Conservation (phyloP, 129 eudicot genomes). For the Flaveria trinervia region DNA sequence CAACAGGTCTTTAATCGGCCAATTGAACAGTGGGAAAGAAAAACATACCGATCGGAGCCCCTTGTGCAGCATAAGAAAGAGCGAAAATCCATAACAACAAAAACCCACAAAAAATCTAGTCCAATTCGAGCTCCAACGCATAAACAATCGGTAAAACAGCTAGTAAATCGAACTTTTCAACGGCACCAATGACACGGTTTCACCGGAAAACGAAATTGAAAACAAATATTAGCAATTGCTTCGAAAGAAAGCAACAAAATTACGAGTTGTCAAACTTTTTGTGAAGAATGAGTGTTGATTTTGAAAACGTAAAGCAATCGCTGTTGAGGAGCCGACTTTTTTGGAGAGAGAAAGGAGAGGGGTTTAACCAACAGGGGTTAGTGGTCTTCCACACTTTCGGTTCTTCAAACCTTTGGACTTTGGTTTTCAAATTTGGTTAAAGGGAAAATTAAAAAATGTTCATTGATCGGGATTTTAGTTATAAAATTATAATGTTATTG, state of each 20-base stretch:
- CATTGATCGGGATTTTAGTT: no score
- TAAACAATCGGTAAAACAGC: conserved; percentile 8
- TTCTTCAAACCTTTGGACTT: conserved; percentile 5
- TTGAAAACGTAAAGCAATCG: conserved; percentile 20
- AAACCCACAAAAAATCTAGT: conserved; percentile 16
- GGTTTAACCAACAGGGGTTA: neutral
- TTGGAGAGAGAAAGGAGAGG: conserved; percentile 13
- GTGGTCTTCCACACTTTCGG: neutral
- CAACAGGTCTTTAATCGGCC: neutral
- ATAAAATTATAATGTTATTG: no score
- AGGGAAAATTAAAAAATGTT: no score
- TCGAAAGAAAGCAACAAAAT: conserved; percentile 21
- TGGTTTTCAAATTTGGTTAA: conserved; percentile 1
- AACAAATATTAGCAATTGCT: conserved; percentile 9
- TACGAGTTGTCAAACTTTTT: conserved; percentile 24
- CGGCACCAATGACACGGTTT: neutral
- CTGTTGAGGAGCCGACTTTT: neutral
- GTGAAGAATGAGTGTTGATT: conserved; percentile 21
- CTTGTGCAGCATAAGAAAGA: conserved; percentile 45
- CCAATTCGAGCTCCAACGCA: conserved; percentile 13
- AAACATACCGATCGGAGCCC: conserved; percentile 47
- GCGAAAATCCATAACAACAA: conserved; percentile 42
- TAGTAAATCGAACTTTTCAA: conserved; percentile 10
- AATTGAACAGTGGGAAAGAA: conserved; percentile 15
- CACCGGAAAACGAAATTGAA: conserved; percentile 13